A percentile compares a stretch with the other conserved stretches of the same genome.
These are phyloP conservation scores for Phytophthora litchii DNA, from an alignment of 352 stramenopile genomes.

Conservation along the genomic window DNA sequence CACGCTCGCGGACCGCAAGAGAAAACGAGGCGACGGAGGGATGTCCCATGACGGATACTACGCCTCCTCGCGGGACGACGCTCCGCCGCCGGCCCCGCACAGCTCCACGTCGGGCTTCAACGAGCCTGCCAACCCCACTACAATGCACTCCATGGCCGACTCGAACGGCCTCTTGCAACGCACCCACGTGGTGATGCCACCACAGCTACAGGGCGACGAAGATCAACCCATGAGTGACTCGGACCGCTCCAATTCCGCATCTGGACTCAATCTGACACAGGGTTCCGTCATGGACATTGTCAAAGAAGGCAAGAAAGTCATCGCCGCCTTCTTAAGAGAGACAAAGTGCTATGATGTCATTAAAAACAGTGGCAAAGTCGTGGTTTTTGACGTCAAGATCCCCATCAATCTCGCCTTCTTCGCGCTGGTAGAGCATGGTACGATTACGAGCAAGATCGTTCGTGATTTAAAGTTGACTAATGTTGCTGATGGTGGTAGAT, in stretches of 20 bases:
- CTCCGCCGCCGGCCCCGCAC: constrained; percentile 36
- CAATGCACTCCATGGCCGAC: constrained; percentile 25
- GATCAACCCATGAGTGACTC: constrained; percentile 44
- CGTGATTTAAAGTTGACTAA: background rate
- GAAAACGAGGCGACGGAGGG: constrained; percentile 58
- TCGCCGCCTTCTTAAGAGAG: constrained; percentile 89
- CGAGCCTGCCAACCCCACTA: constrained; percentile 22
- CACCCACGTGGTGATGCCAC: constrained; percentile 19
- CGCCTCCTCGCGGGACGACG: constrained; percentile 46
- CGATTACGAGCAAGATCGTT: constrained; percentile 2
- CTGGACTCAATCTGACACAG: constrained; percentile 52
- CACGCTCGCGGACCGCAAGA: constrained; percentile 58
- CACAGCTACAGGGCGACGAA: constrained; percentile 35
- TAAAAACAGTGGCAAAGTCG: constrained; percentile 95
- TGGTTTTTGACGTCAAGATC: constrained; percentile 99
- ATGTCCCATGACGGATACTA: constrained; percentile 74
- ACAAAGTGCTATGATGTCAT: constrained; percentile 97
- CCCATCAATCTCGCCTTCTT: constrained; percentile 99
- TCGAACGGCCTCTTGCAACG: constrained; percentile 26
- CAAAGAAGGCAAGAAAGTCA: constrained; percentile 76
- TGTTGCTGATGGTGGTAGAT: constrained; percentile 62
- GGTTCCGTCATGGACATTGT: constrained; percentile 69
- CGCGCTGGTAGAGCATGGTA: constrained; percentile 98
- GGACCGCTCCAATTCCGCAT: constrained; percentile 19
- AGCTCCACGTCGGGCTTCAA: constrained; percentile 30